Evolutionary conservation across 202 grass and related monocot genomes (phyloP).

Genomic region (Setaria viridis): DNA sequence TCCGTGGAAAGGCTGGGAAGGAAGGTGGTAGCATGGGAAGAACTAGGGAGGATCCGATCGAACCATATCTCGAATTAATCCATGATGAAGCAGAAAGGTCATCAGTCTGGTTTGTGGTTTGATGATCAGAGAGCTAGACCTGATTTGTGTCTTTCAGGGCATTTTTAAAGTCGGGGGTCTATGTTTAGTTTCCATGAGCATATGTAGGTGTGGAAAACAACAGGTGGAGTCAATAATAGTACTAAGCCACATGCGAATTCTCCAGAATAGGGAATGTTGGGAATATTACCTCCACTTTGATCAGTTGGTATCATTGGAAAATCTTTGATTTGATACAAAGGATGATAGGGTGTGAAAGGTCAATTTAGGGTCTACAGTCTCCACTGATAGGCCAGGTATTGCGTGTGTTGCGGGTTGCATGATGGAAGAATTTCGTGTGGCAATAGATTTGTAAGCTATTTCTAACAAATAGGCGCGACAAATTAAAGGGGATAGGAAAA

Average conservation of each 20-base stretch:
- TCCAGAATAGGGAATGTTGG: constrained; percentile 49
- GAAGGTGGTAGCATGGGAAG: background rate
- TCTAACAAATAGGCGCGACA: background rate
- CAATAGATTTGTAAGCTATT: background rate
- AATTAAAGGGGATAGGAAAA: background rate
- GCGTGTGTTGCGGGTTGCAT: background rate
- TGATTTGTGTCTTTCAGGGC: background rate
- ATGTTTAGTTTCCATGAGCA: background rate
- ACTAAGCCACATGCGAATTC: constrained; percentile 30
- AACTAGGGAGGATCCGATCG: constrained; percentile 32
- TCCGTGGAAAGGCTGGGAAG: constrained; percentile 11
- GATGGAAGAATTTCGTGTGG: background rate
- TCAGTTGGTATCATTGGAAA: constrained; percentile 34
- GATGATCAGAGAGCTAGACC: background rate
- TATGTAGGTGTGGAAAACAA: constrained; percentile 1
- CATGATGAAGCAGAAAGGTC: constrained; percentile 13
- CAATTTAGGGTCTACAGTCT: constrained; percentile 41
- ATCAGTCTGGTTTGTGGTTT: constrained; percentile 17
- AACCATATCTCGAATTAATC: constrained; percentile 48
- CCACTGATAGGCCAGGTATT: constrained; percentile 23
- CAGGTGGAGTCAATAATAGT: constrained; percentile 29
- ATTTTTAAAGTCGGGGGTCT: background rate
- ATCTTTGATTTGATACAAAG: constrained; percentile 53
- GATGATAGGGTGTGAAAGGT: constrained; percentile 22
- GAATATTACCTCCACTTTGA: constrained; percentile 43